A percentile compares a stretch with the other conserved stretches of the same genome.
These are phyloP conservation scores for Sarcomyxa edulis DNA, from an alignment of 768 basidiomycete species.

Conservation along the genomic window DNA sequence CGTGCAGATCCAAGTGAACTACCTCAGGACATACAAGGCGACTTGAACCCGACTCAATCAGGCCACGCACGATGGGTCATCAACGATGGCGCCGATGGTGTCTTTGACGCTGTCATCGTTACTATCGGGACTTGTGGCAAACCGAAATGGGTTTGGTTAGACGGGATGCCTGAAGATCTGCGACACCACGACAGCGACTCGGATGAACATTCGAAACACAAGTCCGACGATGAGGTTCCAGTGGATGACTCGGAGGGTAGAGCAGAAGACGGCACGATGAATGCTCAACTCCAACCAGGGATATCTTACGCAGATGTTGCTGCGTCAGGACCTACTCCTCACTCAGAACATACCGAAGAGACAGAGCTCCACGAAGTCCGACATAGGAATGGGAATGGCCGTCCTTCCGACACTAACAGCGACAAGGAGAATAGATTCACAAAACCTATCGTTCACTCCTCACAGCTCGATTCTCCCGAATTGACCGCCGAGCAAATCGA, in stretches of 20 bases:
- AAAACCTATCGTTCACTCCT: conserved; percentile 41
- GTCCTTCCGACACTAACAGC: too few relatives aligned
- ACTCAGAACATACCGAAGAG: too few relatives aligned
- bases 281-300: background rate
- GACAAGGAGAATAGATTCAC: conserved; percentile 23
- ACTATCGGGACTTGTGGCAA: conserved; percentile 46
- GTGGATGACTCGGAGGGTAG: conserved; percentile 1
- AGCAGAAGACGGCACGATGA: too few relatives aligned
- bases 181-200: conserved; percentile 3
- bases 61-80: conserved; percentile 35
- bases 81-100: conserved; percentile 39
- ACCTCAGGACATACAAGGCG: conserved; percentile 15
- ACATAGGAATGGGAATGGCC: too few relatives aligned
- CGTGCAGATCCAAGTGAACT: conserved; percentile 30
- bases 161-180: conserved; percentile 34
- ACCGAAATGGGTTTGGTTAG: conserved; percentile 36
- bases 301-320: background rate
- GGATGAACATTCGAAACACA: conserved; percentile 1
- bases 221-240: background rate
- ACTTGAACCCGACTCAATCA: conserved; percentile 12
- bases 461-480: conserved; percentile 36
- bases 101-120: conserved; percentile 47
- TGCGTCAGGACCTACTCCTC: too few relatives aligned
- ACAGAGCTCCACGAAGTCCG: too few relatives aligned
- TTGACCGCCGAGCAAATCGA: too few relatives aligned